Conservation (phyloP, 2,329 filamentous ascomycete species). For the Cercospora zeae-maydis region DNA sequence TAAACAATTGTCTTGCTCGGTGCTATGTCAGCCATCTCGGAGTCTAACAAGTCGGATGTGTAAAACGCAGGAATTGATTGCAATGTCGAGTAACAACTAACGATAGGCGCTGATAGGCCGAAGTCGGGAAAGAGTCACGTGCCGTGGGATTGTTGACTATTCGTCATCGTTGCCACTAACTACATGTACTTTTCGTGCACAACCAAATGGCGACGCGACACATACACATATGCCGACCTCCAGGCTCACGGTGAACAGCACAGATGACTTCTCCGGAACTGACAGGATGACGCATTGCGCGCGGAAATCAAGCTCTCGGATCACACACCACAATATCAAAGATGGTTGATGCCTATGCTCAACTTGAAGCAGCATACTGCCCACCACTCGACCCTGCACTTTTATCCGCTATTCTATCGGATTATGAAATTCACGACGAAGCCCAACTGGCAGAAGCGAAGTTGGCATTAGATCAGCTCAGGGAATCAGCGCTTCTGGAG, state of each 20-base stretch:
- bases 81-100: background rate
- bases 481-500: slow-evolving; percentile 60
- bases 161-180: background rate
- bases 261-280: background rate
- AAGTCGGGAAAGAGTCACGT: background rate
- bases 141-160: background rate
- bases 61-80: background rate
- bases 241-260: background rate
- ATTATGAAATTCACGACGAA: slow-evolving; percentile 62
- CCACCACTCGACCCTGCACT: slow-evolving; percentile 73
- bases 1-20: slow-evolving; percentile 24
- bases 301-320: background rate
- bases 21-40: slow-evolving; percentile 19
- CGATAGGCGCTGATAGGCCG: background rate
- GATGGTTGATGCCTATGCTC: slow-evolving; percentile 29
- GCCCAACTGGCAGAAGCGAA: slow-evolving; percentile 54
- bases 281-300: slow-evolving; percentile 1
- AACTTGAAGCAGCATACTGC: slow-evolving; percentile 63
- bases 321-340: slow-evolving; percentile 15
- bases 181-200: background rate
- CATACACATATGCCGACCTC: background rate
- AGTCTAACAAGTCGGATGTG: background rate
- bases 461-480: slow-evolving; percentile 62
- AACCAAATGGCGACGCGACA: background rate
- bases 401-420: slow-evolving; percentile 69